Evolutionary conservation across 2,329 filamentous ascomycete species (phyloP).

Genomic region (Epichloe sibirici): DNA sequence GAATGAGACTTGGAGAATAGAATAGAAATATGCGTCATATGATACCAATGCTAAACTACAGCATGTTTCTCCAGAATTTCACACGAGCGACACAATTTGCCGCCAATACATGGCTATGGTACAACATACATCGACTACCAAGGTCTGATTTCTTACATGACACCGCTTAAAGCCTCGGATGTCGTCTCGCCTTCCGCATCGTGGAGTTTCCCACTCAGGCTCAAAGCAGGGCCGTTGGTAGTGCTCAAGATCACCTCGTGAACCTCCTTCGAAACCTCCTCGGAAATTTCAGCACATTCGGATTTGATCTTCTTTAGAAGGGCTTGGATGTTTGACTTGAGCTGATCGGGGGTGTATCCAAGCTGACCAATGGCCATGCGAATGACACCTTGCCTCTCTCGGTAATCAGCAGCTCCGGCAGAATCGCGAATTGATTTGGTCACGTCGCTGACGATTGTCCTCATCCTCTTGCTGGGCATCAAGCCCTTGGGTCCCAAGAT

Average conservation of each 20-base stretch:
- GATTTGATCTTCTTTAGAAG: slow-evolving; percentile 67
- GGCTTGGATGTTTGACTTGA: slow-evolving; percentile 71
- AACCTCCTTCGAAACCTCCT: slow-evolving; percentile 31
- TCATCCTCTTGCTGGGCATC: slow-evolving; percentile 83
- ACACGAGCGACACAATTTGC: slow-evolving; percentile 8
- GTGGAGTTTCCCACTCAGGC: slow-evolving; percentile 67
- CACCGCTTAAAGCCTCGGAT: slow-evolving; percentile 37
- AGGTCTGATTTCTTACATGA: slow-evolving; percentile 31
- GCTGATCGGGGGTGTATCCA: slow-evolving; percentile 74
- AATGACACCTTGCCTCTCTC: slow-evolving; percentile 74
- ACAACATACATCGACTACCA: slow-evolving; percentile 19
- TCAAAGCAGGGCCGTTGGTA: slow-evolving; percentile 77
- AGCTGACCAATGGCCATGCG: slow-evolving; percentile 86
- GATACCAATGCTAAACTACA: slow-evolving; percentile 17
- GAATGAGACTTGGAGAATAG: not conserved
- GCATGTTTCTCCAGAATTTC: not conserved
- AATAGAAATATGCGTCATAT: slow-evolving; percentile 6
- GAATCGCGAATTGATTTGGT: slow-evolving; percentile 65
- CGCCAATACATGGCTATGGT: slow-evolving; percentile 23
- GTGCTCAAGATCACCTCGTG: slow-evolving; percentile 69
- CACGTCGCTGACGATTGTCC: slow-evolving; percentile 78
- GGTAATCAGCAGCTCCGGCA: slow-evolving; percentile 74
- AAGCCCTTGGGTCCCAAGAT: slow-evolving; percentile 79
- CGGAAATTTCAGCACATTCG: slow-evolving; percentile 61
- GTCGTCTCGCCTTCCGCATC: slow-evolving; percentile 45